Evolutionary conservation across 345 rosid genomes (phyloP).

Genomic region (Abelmoschus esculentus): DNA sequence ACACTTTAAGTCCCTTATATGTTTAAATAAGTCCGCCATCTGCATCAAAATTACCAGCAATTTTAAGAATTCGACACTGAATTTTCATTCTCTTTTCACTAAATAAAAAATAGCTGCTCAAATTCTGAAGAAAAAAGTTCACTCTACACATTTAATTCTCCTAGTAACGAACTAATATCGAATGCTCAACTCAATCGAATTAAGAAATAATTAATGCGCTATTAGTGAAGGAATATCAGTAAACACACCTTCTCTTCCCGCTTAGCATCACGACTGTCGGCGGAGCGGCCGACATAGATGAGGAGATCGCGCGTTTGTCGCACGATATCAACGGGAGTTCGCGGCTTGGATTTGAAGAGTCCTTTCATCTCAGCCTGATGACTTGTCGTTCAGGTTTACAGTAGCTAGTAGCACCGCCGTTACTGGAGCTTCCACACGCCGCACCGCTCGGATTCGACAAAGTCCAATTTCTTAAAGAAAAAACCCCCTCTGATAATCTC

Average conservation of each 20-base stretch:
- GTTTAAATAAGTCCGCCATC: constrained; percentile 79
- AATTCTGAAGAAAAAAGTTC: not conserved
- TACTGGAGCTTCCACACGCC: constrained; percentile 30
- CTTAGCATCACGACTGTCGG: constrained; percentile 45
- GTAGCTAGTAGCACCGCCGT: constrained; percentile 19
- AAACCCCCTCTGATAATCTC: too few relatives aligned
- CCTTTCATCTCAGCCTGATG: constrained; percentile 54
- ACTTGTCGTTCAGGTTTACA: constrained; percentile 5
- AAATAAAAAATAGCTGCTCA: not conserved
- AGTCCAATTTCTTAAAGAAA: constrained; percentile 22
- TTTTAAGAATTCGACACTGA: not conserved
- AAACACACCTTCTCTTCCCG: constrained; percentile 56
- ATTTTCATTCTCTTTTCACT: too few relatives aligned
- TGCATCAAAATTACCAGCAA: constrained; percentile 15
- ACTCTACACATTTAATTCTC: not conserved
- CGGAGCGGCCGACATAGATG: constrained; percentile 31
- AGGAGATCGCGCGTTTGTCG: constrained; percentile 91
- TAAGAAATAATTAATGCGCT: not conserved
- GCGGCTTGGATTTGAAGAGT: constrained; percentile 79
- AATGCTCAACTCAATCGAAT: not conserved
- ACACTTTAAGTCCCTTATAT: constrained; percentile 74
- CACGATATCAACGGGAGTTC: constrained; percentile 75
- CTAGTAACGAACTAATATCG: not conserved
- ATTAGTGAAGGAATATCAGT: not conserved
- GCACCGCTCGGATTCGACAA: constrained; percentile 30